A percentile compares a stretch with the other conserved stretches of the same genome.
phyloP scores from a whole-genome alignment of 257 asterid species.

The Ajuga chamaepitys region DNA sequence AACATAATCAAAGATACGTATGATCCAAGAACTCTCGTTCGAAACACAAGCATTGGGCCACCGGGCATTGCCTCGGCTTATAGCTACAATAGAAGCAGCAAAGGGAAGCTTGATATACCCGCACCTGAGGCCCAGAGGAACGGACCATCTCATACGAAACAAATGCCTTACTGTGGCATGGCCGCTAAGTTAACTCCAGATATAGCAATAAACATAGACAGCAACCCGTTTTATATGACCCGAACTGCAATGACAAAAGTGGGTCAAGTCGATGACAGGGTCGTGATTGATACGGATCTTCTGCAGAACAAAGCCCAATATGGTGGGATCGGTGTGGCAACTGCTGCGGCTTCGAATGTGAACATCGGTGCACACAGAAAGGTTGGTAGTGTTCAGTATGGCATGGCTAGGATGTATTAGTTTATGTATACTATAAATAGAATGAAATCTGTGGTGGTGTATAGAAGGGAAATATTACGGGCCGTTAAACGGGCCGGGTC shows the following conservation, averaged over 20 bases:
- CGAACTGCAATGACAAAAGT: constrained; percentile 36
- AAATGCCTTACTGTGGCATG: constrained; percentile 46
- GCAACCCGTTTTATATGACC: constrained; percentile 46
- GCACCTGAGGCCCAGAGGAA: constrained; percentile 23
- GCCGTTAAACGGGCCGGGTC: not conserved
- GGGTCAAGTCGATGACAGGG: constrained; percentile 39
- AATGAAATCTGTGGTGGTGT: not conserved
- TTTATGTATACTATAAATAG: too few species aligned
- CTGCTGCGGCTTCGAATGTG: constrained; percentile 11
- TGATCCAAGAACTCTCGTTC: constrained; percentile 36
- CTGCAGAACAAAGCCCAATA: constrained; percentile 51
- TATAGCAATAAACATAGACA: constrained; percentile 55
- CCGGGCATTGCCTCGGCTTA: constrained; percentile 30
- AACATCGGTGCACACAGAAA: constrained; percentile 30
- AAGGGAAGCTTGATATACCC: constrained; percentile 37
- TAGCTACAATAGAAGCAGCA: constrained; percentile 32
- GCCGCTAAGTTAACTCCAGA: constrained; percentile 62
- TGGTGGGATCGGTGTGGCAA: constrained; percentile 36
- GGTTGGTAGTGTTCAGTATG: constrained; percentile 31
- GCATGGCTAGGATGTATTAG: constrained; percentile 38
- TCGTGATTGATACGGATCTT: constrained; percentile 42
- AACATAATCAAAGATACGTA: constrained; percentile 35
- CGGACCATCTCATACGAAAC: constrained; percentile 32
- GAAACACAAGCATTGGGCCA: constrained; percentile 19
- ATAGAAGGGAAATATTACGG: not conserved